Evolutionary conservation across 163 green algal species (phyloP).

Genomic region (Scenedesmus sp.): DNA sequence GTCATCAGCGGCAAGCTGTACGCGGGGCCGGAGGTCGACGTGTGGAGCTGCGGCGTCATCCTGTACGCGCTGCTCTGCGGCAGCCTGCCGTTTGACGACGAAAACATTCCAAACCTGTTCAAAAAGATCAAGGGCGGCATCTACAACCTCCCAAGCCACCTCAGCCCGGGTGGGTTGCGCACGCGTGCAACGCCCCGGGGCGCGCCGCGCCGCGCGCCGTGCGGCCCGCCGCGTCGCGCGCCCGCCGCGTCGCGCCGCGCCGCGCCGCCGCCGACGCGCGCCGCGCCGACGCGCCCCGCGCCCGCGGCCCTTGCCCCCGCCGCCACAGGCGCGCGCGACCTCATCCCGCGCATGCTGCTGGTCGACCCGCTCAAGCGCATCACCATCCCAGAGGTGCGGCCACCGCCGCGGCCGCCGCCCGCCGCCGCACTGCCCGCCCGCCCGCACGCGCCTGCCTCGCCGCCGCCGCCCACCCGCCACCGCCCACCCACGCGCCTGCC

Average conservation of each 20-base stretch:
- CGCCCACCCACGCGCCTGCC: background rate
- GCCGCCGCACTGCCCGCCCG: background rate
- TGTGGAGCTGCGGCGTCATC: slow-evolving; percentile 99
- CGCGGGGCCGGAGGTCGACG: slow-evolving; percentile 97
- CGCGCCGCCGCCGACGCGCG: too few relatives aligned
- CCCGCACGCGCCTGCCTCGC: too few relatives aligned
- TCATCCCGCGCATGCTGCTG: slow-evolving; percentile 98
- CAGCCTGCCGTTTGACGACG: slow-evolving; percentile 98
- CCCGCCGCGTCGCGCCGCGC: too few relatives aligned
- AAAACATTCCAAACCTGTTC: slow-evolving; percentile 99
- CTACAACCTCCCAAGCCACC: slow-evolving; percentile 97
- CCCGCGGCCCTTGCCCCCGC: too few relatives aligned
- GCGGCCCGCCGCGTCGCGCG: too few relatives aligned
- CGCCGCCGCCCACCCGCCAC: too few relatives aligned
- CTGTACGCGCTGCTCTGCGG: slow-evolving; percentile 99
- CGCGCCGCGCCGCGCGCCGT: too few relatives aligned
- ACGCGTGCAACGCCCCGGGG: too few relatives aligned
- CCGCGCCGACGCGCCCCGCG: too few relatives aligned
- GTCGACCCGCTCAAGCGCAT: slow-evolving; percentile 99
- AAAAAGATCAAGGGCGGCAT: slow-evolving; percentile 99
- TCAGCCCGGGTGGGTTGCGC: slow-evolving; percentile 86
- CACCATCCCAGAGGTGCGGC: slow-evolving; percentile 97
- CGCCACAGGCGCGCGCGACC: slow-evolving; percentile 90
- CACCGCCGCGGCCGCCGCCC: slow-evolving; percentile 48
- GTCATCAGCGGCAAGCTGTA: slow-evolving; percentile 98